These are phyloP conservation scores for Albophoma yamanashiensis DNA, from an alignment of 2,329 filamentous ascomycete species.

Conservation along the genomic window DNA sequence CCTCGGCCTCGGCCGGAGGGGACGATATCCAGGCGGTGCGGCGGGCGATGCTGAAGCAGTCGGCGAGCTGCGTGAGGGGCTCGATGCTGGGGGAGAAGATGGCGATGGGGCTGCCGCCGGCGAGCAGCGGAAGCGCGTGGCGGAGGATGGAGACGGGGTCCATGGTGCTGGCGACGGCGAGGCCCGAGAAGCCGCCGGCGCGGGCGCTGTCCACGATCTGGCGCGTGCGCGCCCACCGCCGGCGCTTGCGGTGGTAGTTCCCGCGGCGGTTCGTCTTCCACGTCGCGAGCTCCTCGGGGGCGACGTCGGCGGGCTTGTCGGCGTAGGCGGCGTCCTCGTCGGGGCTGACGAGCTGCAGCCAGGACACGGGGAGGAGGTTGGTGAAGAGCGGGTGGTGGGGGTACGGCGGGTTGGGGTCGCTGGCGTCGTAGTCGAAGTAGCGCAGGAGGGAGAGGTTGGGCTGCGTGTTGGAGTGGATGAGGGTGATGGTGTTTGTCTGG, in stretches of 20 bases:
- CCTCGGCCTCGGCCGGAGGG: slow-evolving; percentile 34
- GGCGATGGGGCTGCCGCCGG: slow-evolving; percentile 73
- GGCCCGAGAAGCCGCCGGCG: slow-evolving; percentile 68
- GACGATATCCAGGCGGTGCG: slow-evolving; percentile 61
- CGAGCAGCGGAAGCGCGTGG: slow-evolving; percentile 66
- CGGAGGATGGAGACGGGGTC: slow-evolving; percentile 67
- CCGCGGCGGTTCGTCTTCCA: slow-evolving; percentile 78
- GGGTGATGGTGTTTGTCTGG: slow-evolving; percentile 63
- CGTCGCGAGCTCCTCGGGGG: slow-evolving; percentile 49
- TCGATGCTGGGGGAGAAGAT: slow-evolving; percentile 79
- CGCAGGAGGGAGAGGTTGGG: slow-evolving; percentile 80
- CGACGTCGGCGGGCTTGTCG: slow-evolving; percentile 48
- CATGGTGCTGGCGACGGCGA: slow-evolving; percentile 75
- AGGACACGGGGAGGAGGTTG: slow-evolving; percentile 75
- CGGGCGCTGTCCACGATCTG: slow-evolving; percentile 66
- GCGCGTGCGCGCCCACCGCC: slow-evolving; percentile 65
- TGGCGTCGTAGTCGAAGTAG: slow-evolving; percentile 78
- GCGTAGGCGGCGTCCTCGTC: slow-evolving; percentile 63
- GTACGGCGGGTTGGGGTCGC: slow-evolving; percentile 45
- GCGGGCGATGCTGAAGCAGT: slow-evolving; percentile 74
- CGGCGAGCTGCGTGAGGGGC: slow-evolving; percentile 64
- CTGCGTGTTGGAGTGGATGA: slow-evolving; percentile 73
- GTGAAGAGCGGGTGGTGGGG: slow-evolving; percentile 69
- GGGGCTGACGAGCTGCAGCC: slow-evolving; percentile 82
- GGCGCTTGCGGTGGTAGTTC: slow-evolving; percentile 79